Evolutionary conservation across 257 asterid genomes (phyloP), one percentile per base, ranked within the genome.

Genomic region (Marsdenia floribunda): DNA sequence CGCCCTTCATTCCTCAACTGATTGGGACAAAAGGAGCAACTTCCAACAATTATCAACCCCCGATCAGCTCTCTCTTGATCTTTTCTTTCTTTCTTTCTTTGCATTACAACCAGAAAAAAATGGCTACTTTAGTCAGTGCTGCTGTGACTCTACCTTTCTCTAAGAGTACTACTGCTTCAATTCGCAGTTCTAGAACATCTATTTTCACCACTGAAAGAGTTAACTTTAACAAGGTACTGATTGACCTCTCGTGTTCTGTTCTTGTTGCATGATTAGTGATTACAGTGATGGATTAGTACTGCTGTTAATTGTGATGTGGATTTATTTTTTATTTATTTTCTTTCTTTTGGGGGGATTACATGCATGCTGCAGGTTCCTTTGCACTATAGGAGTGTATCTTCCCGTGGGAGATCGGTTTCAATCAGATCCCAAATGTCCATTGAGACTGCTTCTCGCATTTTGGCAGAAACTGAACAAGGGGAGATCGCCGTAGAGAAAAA

Each of bases 61-160:
- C 8, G 40, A 65, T 71, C 73, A 38, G 71, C 73, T 75, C 71
- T 33, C 70, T 42, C 54, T 73, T 64, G 66, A 29, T 71, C 44
- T 64, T n/a, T 70, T 61, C 69, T 6, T 37, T 52, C 70, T 75
- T 67, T n/a, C 64, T 75, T 64, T 50, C 70, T 73, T 67, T 26
- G 12, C 37, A 61, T 26, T 59, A 67, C 37, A 46, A 6, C 24
- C 59, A 42, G 16, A 77, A 76, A n/a, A n/a, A 78, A 75, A 94
- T 94, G 99, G 97, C 97, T 81, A 82, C 99, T 85, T 91, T 97
- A 75, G 91, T 92, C 38, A 91, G 89, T 80, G 97, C 99, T 77
- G 96, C 99, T 81, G 97, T 90, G 66, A 85, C 96, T 75, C 93
- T 92, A 74, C 90, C 97, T 55, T 86, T 97, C 53, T 72, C 99